Conservation (phyloP, 148 eudicot species). For the Amaranthus palmeri region DNA sequence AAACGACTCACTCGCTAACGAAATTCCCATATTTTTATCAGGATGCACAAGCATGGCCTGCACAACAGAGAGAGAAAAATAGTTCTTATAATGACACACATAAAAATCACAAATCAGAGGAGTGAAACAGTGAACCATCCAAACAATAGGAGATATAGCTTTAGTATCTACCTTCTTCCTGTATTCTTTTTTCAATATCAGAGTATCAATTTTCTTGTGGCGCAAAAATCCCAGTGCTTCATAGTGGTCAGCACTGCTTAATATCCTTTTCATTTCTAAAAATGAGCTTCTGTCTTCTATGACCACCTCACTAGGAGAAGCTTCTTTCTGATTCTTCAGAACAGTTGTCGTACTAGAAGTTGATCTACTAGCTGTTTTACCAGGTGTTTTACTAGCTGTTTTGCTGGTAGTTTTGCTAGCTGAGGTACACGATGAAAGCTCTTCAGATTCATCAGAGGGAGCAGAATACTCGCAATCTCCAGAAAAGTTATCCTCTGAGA, state of each 20-base stretch:
- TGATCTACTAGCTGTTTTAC: conserved; percentile 22
- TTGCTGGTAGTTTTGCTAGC: conserved; percentile 37
- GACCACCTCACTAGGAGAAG: conserved; percentile 49
- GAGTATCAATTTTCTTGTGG: conserved; percentile 62
- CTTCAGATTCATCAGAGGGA: conserved; percentile 64
- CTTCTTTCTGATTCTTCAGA: conserved; percentile 49
- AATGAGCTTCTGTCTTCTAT: conserved; percentile 62
- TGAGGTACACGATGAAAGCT: conserved; percentile 45
- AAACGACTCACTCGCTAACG: conserved; percentile 95
- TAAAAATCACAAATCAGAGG: too few species aligned
- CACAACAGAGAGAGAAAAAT: conserved; percentile 1
- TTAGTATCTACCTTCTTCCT: conserved; percentile 58
- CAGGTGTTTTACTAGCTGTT: conserved; percentile 25
- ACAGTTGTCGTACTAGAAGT: conserved; percentile 29
- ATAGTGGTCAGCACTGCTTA: conserved; percentile 68
- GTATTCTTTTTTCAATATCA: conserved; percentile 80
- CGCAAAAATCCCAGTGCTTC: conserved; percentile 84
- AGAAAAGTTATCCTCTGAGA: conserved; percentile 63
- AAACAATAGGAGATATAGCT: background rate
- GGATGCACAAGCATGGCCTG: conserved; percentile 99
- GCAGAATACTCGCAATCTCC: conserved; percentile 53
- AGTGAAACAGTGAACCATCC: background rate
- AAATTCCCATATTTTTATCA: conserved; percentile 98
- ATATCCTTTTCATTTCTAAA: conserved; percentile 78
- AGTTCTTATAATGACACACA: background rate